These are phyloP conservation scores for Mycena rosella DNA, from an alignment of 768 basidiomycete species.

Conservation along the genomic window DNA sequence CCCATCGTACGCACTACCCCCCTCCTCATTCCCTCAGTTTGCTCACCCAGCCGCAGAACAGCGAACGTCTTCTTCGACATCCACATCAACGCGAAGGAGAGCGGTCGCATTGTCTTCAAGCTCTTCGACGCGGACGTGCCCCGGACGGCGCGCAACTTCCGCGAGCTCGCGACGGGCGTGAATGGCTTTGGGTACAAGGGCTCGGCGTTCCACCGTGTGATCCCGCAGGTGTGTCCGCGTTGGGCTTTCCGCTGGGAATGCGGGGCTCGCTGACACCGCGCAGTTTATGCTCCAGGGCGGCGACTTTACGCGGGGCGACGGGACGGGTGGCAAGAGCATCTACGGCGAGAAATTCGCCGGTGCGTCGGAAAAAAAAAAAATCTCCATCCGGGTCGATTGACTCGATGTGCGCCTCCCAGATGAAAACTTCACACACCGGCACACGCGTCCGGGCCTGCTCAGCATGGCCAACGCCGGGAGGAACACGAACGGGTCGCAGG, in stretches of 20 bases:
- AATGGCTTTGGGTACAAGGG: constrained; percentile 82
- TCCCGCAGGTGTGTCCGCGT: constrained; percentile 56
- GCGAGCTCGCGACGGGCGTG: constrained; percentile 85
- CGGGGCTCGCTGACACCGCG: background rate
- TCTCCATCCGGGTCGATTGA: background rate
- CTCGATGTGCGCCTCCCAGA: constrained; percentile 55
- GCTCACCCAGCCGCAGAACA: background rate
- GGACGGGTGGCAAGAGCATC: constrained; percentile 86
- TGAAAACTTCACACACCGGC: constrained; percentile 87
- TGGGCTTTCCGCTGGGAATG: background rate
- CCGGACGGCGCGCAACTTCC: constrained; percentile 85
- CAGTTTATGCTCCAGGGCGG: constrained; percentile 93
- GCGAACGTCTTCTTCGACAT: constrained; percentile 66
- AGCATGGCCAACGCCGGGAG: constrained; percentile 87
- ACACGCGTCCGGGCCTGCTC: constrained; percentile 75
- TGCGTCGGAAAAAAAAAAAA: no score
- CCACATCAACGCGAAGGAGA: constrained; percentile 51
- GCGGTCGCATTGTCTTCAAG: constrained; percentile 83
- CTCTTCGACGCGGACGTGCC: constrained; percentile 87
- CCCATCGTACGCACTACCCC: background rate
- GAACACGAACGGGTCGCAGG: constrained; percentile 86
- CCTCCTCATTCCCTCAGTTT: background rate
- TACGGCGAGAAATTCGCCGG: constrained; percentile 78
- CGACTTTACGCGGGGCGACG: constrained; percentile 79
- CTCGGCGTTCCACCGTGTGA: constrained; percentile 83